Percentiles rank a stretch among this genome's conserved stretches.
phyloP scores from a whole-genome alignment of 257 asterid genomes.

The Solanum ossicruentum region DNA sequence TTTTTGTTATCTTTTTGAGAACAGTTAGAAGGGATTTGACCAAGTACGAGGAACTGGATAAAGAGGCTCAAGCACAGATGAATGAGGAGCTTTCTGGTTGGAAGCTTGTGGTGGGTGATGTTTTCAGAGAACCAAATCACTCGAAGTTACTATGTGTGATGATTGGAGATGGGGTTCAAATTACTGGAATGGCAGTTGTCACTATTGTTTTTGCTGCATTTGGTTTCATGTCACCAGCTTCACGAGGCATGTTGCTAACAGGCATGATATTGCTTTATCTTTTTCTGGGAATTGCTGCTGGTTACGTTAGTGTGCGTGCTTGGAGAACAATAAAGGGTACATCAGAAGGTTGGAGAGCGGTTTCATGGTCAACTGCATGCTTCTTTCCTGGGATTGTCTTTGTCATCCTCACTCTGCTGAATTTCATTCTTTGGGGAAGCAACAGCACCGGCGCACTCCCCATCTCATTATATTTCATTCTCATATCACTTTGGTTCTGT shows the following conservation, averaged over 20 bases:
- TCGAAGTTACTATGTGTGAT: constrained; percentile 60
- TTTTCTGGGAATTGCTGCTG: constrained; percentile 66
- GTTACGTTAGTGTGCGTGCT: constrained; percentile 53
- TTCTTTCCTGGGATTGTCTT: constrained; percentile 79
- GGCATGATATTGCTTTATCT: constrained; percentile 85
- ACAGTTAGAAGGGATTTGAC: constrained; percentile 83
- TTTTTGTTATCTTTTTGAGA: constrained; percentile 68
- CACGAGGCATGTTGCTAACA: constrained; percentile 75
- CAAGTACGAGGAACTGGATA: constrained; percentile 75
- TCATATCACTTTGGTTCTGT: constrained; percentile 75
- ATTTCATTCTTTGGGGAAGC: constrained; percentile 84
- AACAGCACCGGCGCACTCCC: constrained; percentile 81
- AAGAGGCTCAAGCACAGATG: constrained; percentile 85
- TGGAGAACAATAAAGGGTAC: constrained; percentile 65
- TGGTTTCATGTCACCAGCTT: constrained; percentile 89
- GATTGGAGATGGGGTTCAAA: constrained; percentile 79
- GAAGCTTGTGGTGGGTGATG: constrained; percentile 90
- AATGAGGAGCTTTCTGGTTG: constrained; percentile 87
- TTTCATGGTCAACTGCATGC: constrained; percentile 70
- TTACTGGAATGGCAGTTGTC: constrained; percentile 66
- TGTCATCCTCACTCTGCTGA: constrained; percentile 50
- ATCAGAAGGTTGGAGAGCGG: constrained; percentile 64
- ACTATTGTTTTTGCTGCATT: constrained; percentile 70
- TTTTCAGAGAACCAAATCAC: constrained; percentile 65
- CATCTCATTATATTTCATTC: constrained; percentile 50